Evolutionary conservation across 83 land plant genomes (phyloP).

Genomic region (Picea abies): DNA sequence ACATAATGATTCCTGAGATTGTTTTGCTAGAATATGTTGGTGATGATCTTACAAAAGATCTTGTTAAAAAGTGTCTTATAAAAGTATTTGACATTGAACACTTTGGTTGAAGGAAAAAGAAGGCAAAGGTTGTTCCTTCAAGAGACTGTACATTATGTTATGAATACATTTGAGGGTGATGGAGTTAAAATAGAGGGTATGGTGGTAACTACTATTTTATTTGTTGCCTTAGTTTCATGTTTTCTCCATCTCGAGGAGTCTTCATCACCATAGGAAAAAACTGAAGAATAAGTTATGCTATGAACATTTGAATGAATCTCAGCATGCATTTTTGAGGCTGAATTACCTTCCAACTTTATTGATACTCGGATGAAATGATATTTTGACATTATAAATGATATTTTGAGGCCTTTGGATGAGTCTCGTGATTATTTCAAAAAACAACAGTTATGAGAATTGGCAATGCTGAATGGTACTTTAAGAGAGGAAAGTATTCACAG

Average conservation of each 20-base stretch:
- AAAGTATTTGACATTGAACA: constrained; percentile 97
- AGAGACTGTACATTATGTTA: constrained; percentile 89
- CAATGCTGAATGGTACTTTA: constrained; percentile 86
- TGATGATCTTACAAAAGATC: constrained; percentile 71
- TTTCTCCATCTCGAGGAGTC: no score
- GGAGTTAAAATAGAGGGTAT: no score
- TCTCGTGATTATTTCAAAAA: constrained; percentile 65
- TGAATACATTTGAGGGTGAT: constrained; percentile 68
- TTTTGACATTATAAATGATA: constrained; percentile 52
- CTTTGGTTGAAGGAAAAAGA: constrained; percentile 60
- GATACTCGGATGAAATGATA: constrained; percentile 75
- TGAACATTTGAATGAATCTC: constrained; percentile 92
- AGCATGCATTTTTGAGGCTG: constrained; percentile 91
- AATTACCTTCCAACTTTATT: constrained; percentile 75
- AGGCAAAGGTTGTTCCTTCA: constrained; percentile 72
- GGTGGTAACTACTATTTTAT: no score
- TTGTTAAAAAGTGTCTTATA: constrained; percentile 80
- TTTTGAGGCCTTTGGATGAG: no score
- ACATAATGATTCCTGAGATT: constrained; percentile 97
- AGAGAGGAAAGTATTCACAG: constrained; percentile 81
- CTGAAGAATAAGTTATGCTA: constrained; percentile 92
- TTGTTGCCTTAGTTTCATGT: no score
- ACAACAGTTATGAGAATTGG: constrained; percentile 91
- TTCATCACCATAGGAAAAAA: constrained; percentile 36
- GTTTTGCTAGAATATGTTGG: constrained; percentile 69